Evolutionary conservation across 441 rosid genomes (phyloP).

Genomic region (Breynia disticha): DNA sequence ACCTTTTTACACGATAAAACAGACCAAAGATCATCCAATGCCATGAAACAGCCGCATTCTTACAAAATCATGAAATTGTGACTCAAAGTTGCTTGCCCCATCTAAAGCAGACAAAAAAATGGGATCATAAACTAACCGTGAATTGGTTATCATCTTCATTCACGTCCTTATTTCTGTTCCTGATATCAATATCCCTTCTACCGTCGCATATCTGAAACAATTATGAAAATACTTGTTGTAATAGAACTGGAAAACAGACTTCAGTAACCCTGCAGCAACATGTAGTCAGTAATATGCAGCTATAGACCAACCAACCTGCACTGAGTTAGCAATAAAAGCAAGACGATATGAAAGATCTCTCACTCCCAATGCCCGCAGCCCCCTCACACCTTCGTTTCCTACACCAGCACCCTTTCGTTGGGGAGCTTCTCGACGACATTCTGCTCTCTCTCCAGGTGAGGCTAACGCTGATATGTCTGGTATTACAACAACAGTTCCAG

Average conservation of each 20-base stretch:
- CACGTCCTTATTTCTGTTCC: conserved; percentile 73
- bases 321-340: conserved; percentile 89
- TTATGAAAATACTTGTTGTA: conserved; percentile 10
- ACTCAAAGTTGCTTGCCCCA: neutral
- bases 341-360: conserved; percentile 92
- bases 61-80: no score
- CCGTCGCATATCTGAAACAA: conserved; percentile 65
- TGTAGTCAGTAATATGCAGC: conserved; percentile 3
- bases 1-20: neutral
- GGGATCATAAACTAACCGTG: conserved; percentile 35
- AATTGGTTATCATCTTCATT: conserved; percentile 74
- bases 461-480: conserved; percentile 89
- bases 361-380: conserved; percentile 85
- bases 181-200: conserved; percentile 65
- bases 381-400: conserved; percentile 79
- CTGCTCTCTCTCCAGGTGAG: conserved; percentile 95
- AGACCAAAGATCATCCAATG: neutral
- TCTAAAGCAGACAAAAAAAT: conserved; percentile 4
- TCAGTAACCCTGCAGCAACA: conserved; percentile 4
- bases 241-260: neutral
- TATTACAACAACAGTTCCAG: conserved; percentile 85
- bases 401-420: conserved; percentile 53
- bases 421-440: conserved; percentile 69
- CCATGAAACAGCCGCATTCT: neutral
- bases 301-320: conserved; percentile 77